Base-by-base conservation (phyloP, 2,329 filamentous ascomycete species). In the Colletotrichum shisoi region DNA sequence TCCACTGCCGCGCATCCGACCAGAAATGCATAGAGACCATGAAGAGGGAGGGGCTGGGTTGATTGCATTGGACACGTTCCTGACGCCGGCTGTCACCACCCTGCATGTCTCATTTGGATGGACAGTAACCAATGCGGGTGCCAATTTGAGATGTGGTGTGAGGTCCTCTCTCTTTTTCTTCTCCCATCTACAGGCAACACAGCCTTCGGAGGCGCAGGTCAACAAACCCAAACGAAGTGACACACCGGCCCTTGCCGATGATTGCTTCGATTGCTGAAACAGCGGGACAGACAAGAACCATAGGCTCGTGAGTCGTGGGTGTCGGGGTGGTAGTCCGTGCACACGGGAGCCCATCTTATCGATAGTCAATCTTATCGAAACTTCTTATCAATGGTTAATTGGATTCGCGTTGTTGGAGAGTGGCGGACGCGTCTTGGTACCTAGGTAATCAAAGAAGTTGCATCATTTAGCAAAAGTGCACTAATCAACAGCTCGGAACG, bases 351-450 rank as follows among this genome's bases (percentile, higher is more conserved):
- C 17, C 2, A 1, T 34, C 27, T 65, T 64, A 67, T 67, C 61
- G 61, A 58, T 64, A 40, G 5, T 4, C 49, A 65, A 45, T 42
- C 37, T 64, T 58, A 67, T 67, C 61, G 61, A 2, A 7, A 54
- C n/a, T 19, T 15, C 61, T 67, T 65, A 64, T 64, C 65, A 19
- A 42, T 45, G 21, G 24, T 63, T 53, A 57, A 63, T 44, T 40
- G 59, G 53, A 27, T 27, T 54, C 44, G 46, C 61, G 61, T 49
- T 52, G 58, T 17, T 19, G 24, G 15, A 3, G 12, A n/a, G 34
- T 8, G 15, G 12, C 8, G 61, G 37, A 67, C 65, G 65, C 65
- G 65, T 65, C 54, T n/a, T 7, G 15, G 21, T 40, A 39, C n/a
- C 19, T 3, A n/a, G n/a, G n/a, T n/a, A 31, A 31, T n/a, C 49